Conservation (phyloP, 352 stramenopile genomes). For the Globisporangium mamillatum region DNA sequence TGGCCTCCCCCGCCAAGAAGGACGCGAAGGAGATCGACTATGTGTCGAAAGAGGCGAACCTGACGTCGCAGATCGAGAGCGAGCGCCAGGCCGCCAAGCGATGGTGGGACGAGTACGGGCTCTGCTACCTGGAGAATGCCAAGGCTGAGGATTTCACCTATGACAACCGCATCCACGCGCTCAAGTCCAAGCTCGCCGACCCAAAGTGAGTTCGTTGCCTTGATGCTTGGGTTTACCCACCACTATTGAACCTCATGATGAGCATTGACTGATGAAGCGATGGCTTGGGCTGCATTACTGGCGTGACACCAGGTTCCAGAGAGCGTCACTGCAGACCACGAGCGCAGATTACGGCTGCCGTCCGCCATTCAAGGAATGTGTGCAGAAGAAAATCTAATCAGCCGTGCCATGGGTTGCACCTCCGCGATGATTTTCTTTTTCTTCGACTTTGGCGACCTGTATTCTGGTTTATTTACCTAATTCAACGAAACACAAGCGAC, state of each 20-base stretch:
- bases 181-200: conserved; percentile 61
- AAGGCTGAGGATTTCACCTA: conserved; percentile 83
- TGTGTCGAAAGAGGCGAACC: conserved; percentile 80
- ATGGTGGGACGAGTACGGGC: conserved; percentile 82
- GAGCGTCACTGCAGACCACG: conserved; percentile 51
- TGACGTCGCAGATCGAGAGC: conserved; percentile 80
- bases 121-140: conserved; percentile 74
- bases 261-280: not conserved
- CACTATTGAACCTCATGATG: not conserved
- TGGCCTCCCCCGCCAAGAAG: conserved; percentile 40
- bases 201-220: conserved; percentile 29
- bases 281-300: conserved; percentile 17
- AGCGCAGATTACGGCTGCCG: conserved; percentile 64
- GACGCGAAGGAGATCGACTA: conserved; percentile 78
- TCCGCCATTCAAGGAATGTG: conserved; percentile 73
- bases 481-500: not conserved
- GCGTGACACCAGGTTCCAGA: conserved; percentile 42
- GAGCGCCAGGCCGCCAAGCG: conserved; percentile 71
- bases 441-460: not conserved
- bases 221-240: not conserved
- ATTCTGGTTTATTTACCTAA: not conserved
- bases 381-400: conserved; percentile 47
- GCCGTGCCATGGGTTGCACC: not conserved
- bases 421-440: not conserved
- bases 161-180: conserved; percentile 68